Evolutionary conservation across 768 basidiomycete genomes (phyloP).

Genomic region (Paxillus involutus): DNA sequence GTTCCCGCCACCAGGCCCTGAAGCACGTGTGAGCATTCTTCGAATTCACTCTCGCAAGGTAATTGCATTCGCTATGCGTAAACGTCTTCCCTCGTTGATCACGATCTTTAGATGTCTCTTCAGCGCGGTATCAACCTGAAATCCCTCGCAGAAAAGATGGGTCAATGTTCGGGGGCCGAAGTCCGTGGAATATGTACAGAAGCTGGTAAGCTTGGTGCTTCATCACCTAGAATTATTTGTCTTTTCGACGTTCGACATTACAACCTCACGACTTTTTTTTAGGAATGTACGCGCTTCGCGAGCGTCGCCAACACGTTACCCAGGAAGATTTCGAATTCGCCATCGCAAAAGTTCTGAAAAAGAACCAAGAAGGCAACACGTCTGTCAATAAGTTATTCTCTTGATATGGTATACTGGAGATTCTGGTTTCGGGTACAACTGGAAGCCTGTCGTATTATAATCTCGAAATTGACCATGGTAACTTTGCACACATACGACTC

Average conservation of each 20-base stretch:
- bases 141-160: conserved; percentile 97
- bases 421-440: too few species aligned
- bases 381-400: conserved; percentile 94
- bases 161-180: conserved; percentile 96
- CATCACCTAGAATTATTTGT: background rate
- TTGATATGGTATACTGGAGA: conserved; percentile 31
- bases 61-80: background rate
- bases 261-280: background rate
- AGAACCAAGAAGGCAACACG: conserved; percentile 86
- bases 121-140: conserved; percentile 98
- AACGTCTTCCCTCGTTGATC: background rate
- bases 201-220: conserved; percentile 58
- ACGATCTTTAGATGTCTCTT: conserved; percentile 76
- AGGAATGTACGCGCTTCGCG: conserved; percentile 97
- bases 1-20: conserved; percentile 96
- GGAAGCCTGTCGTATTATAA: too few species aligned
- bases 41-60: conserved; percentile 97
- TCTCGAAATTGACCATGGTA: too few species aligned
- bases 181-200: conserved; percentile 97
- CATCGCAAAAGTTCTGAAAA: conserved; percentile 95
- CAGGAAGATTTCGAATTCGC: conserved; percentile 99
- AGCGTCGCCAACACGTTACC: conserved; percentile 94
- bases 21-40: conserved; percentile 95
- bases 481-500: too few species aligned
- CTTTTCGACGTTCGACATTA: background rate